These are phyloP conservation scores for Elongisporangium prolatum DNA, from an alignment of 352 stramenopile genomes.

Conservation along the genomic window DNA sequence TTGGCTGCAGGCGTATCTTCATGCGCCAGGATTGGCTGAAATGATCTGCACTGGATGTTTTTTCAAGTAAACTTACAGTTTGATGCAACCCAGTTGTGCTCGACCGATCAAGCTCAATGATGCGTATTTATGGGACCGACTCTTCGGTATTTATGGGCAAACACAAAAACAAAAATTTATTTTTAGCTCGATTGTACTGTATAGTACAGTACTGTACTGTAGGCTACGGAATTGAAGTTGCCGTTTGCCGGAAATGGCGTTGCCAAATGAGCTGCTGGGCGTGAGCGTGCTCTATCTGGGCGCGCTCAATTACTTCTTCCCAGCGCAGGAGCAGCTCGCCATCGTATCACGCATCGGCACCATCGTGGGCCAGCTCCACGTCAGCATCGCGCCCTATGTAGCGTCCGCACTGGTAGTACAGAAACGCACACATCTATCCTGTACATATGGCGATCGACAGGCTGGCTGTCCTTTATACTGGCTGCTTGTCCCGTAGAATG, in stretches of 20 bases:
- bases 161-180: too few relatives aligned
- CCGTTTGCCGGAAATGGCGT: background rate
- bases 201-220: too few relatives aligned
- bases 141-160: too few relatives aligned
- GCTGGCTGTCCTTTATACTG: background rate
- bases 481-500: background rate
- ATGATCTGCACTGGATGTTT: background rate
- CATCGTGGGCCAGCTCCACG: slow-evolving; percentile 25
- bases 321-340: slow-evolving; percentile 31
- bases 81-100: background rate
- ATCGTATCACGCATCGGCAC: slow-evolving; percentile 53
- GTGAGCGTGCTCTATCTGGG: slow-evolving; percentile 54
- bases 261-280: slow-evolving; percentile 24
- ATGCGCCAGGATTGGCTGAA: slow-evolving; percentile 12
- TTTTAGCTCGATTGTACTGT: too few relatives aligned
- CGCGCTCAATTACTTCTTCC: slow-evolving; percentile 61
- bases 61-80: background rate
- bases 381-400: slow-evolving; percentile 42
- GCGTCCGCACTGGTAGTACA: background rate
- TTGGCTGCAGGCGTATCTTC: slow-evolving; percentile 9
- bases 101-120: background rate
- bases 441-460: slow-evolving; percentile 1
- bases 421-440: background rate
- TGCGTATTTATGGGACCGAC: background rate
- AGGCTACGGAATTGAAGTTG: background rate